phyloP scores from a whole-genome alignment of 1,284 basidiomycete species.

The Coriolopsis trogii region DNA sequence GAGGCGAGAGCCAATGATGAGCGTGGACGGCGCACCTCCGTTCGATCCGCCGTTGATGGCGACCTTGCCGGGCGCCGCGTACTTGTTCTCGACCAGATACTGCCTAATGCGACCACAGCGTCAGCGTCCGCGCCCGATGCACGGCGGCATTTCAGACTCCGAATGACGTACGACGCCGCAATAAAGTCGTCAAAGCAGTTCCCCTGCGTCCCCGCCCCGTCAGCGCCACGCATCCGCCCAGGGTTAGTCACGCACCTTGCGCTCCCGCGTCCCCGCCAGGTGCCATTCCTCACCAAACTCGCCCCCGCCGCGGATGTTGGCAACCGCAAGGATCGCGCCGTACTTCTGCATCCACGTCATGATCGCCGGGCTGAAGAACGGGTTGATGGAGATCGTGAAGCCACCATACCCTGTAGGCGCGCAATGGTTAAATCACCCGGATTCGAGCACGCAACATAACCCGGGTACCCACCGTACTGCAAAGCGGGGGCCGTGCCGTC shows the following conservation, averaged over 20 bases:
- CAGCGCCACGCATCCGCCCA: constrained; percentile 5
- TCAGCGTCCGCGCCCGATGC: too few species aligned
- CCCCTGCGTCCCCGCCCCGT: constrained; percentile 42
- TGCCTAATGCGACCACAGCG: constrained; percentile 44
- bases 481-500: constrained; percentile 82
- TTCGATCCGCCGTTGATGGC: constrained; percentile 81
- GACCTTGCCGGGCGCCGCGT: constrained; percentile 72
- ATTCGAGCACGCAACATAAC: not conserved
- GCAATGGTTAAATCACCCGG: constrained; percentile 1
- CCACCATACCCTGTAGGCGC: constrained; percentile 68
- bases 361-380: constrained; percentile 73
- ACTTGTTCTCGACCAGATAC: constrained; percentile 73
- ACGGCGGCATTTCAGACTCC: not conserved
- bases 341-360: constrained; percentile 81
- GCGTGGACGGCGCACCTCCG: constrained; percentile 53
- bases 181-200: constrained; percentile 86
- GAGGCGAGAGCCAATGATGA: too few species aligned
- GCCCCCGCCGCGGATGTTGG: constrained; percentile 81
- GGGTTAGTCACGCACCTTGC: constrained; percentile 52
- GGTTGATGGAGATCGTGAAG: constrained; percentile 73
- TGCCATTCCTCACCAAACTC: constrained; percentile 89
- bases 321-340: constrained; percentile 73
- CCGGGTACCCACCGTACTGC: constrained; percentile 64
- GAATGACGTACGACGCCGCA: constrained; percentile 64
- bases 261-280: constrained; percentile 66